Conservation (phyloP, 139 green algal species). For the Chlamydomonas asymmetrica region DNA sequence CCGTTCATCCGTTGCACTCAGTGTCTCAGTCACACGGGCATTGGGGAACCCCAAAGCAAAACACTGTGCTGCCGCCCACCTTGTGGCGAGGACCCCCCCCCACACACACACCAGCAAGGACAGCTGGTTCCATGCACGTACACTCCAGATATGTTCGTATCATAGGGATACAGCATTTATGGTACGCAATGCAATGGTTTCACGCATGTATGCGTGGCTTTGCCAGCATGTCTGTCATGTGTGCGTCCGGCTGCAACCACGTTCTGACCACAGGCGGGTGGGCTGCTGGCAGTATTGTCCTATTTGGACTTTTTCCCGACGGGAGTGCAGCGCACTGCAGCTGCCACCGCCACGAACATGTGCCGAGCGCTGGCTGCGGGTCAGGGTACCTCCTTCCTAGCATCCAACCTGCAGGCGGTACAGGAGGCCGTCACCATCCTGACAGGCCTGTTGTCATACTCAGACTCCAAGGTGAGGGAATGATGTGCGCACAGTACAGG, state of each 20-base stretch:
- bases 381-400: constrained; percentile 37
- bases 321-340: constrained; percentile 89
- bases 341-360: constrained; percentile 90
- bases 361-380: constrained; percentile 62
- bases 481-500: no score
- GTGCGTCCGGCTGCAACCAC: no score
- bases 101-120: constrained; percentile 4
- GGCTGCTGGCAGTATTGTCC: no score
- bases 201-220: no score
- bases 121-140: no score
- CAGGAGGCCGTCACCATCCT: constrained; percentile 83
- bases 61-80: neutral
- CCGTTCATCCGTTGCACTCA: no score
- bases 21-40: neutral
- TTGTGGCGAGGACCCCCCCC: neutral
- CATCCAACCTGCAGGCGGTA: constrained; percentile 36
- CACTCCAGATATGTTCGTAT: no score
- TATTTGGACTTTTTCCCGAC: constrained; percentile 97
- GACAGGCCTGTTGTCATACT: constrained; percentile 82
- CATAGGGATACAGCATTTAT: no score
- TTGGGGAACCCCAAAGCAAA: neutral
- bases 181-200: no score
- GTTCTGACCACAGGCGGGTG: no score
- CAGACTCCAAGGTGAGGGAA: no score
- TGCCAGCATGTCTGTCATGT: no score